Percentiles rank a stretch among this genome's conserved stretches.
These are phyloP conservation scores for Ascochyta rabiei DNA, from an alignment of 2,329 filamentous ascomycete genomes.

Conservation along the genomic window DNA sequence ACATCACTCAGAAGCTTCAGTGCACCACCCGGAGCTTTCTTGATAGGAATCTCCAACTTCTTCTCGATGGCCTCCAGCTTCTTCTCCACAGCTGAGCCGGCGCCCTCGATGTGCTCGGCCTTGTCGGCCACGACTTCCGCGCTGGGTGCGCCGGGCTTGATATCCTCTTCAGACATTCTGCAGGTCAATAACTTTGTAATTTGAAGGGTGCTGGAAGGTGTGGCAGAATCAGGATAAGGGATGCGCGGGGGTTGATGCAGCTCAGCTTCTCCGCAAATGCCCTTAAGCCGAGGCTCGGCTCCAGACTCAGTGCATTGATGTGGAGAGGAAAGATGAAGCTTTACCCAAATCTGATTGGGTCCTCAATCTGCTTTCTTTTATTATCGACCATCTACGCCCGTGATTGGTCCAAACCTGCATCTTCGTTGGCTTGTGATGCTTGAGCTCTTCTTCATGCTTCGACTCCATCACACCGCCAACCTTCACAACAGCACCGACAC, in stretches of 20 bases:
- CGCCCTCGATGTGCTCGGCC: constrained; percentile 19
- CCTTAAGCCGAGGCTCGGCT: constrained; percentile 27
- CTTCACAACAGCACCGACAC: no score
- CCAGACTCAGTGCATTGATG: background rate
- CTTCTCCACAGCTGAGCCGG: constrained; percentile 15
- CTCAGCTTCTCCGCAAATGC: constrained; percentile 25
- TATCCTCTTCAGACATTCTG: constrained; percentile 47
- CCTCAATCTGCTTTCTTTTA: no score
- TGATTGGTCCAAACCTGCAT: no score
- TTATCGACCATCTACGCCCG: no score
- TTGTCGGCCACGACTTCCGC: constrained; percentile 41
- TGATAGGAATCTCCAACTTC: constrained; percentile 19
- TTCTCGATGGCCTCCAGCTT: constrained; percentile 15
- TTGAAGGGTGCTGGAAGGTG: constrained; percentile 18
- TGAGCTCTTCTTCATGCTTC: no score
- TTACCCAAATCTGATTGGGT: background rate
- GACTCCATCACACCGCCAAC: no score
- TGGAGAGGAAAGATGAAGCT: background rate
- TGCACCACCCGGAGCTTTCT: constrained; percentile 29
- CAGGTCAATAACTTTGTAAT: constrained; percentile 11
- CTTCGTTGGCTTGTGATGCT: no score
- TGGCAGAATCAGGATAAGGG: constrained; percentile 21
- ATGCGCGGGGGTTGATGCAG: constrained; percentile 9
- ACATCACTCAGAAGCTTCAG: constrained; percentile 41
- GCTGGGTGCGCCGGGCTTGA: constrained; percentile 45